These are phyloP conservation scores for Solanum megistacrolobum DNA, from an alignment of 257 asterid species.

Conservation along the genomic window DNA sequence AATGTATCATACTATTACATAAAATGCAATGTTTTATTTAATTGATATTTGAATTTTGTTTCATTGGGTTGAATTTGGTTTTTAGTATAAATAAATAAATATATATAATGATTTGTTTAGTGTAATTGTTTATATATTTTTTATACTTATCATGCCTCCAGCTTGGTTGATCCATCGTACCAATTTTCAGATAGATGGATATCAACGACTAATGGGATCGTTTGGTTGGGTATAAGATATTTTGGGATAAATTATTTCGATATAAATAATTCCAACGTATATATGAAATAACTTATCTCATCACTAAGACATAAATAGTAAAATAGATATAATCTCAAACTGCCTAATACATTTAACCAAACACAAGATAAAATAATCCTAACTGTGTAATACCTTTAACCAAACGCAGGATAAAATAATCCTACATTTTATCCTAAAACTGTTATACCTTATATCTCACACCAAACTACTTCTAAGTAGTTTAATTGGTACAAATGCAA, in stretches of 20 bases:
- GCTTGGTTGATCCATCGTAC: not conserved
- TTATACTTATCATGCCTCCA: not conserved
- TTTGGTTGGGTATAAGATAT: no score
- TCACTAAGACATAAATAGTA: no score
- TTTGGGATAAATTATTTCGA: no score
- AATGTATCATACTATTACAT: not conserved
- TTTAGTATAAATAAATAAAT: no score
- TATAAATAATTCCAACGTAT: no score
- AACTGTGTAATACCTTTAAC: not conserved
- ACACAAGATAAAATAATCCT: accelerated
- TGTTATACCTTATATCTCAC: not conserved
- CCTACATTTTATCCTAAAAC: accelerated
- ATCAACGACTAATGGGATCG: not conserved
- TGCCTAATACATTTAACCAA: no score
- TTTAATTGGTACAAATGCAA: not conserved
- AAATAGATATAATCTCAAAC: no score
- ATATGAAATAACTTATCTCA: no score
- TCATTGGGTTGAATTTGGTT: not conserved
- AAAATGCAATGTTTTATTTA: accelerated
- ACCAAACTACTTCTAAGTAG: not conserved
- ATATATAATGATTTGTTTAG: not conserved
- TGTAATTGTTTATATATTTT: not conserved
- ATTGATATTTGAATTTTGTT: not conserved
- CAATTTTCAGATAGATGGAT: not conserved
- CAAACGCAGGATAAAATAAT: no score